Percentiles rank a stretch among this genome's conserved stretches.
These are phyloP conservation scores for Amphibolis antarctica DNA, from an alignment of 106 monocot species.

Conservation along the genomic window DNA sequence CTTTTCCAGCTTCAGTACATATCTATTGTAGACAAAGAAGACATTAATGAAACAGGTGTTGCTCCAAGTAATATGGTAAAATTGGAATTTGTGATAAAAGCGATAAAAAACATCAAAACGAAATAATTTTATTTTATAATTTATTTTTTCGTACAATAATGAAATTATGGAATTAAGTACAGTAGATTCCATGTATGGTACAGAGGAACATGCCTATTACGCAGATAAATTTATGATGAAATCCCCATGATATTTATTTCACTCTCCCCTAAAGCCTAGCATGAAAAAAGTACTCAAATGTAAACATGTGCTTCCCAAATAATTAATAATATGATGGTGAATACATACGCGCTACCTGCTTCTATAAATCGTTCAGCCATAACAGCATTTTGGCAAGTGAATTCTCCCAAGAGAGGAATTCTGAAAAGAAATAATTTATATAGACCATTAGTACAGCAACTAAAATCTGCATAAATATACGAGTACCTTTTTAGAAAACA, in stretches of 20 bases:
- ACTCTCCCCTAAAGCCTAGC: neutral
- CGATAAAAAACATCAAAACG: too few relatives aligned
- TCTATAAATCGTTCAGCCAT: slow-evolving; percentile 96
- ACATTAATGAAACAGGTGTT: neutral
- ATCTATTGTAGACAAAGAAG: slow-evolving; percentile 28
- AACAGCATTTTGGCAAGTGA: slow-evolving; percentile 84
- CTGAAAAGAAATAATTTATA: slow-evolving; percentile 24
- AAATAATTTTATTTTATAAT: too few relatives aligned
- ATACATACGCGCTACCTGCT: slow-evolving; percentile 99
- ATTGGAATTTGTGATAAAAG: too few relatives aligned
- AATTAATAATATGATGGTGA: slow-evolving; percentile 1
- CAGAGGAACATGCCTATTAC: neutral
- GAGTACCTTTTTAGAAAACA: too few relatives aligned
- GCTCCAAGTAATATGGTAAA: neutral
- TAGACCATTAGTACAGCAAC: too few relatives aligned
- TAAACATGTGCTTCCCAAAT: neutral
- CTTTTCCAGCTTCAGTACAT: slow-evolving; percentile 83
- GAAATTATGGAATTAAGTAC: too few relatives aligned
- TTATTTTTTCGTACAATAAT: too few relatives aligned
- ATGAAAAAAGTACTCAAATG: neutral
- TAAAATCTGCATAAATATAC: too few relatives aligned
- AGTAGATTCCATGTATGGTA: too few relatives aligned
- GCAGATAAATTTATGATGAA: neutral
- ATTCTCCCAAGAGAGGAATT: slow-evolving; percentile 84
- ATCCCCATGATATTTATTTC: neutral